Evolutionary conservation across 495 filamentous ascomycete species (phyloP).

Genomic region (Aspergillus indologenus): DNA sequence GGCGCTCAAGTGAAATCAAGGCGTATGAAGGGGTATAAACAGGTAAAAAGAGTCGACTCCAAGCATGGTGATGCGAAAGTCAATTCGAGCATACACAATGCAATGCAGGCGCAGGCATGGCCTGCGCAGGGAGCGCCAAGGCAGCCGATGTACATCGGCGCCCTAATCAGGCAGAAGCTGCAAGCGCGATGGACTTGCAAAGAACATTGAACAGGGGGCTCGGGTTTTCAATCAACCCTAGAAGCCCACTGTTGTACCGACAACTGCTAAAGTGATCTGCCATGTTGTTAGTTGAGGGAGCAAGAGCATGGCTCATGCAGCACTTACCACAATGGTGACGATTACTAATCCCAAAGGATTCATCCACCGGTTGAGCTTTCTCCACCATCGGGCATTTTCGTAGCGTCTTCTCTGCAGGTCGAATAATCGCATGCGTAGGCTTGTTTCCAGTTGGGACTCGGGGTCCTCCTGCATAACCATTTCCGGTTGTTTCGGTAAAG

Average conservation of each 20-base stretch:
- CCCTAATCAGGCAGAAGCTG: not conserved
- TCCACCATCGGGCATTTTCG: constrained; percentile 89
- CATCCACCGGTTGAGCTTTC: constrained; percentile 86
- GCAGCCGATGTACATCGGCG: not conserved
- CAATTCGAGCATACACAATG: constrained; percentile 1
- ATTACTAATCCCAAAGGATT: constrained; percentile 73
- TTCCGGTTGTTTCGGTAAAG: constrained; percentile 60
- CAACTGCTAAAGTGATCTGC: constrained; percentile 56
- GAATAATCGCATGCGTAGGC: constrained; percentile 43
- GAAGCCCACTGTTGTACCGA: constrained; percentile 50
- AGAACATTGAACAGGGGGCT: not conserved
- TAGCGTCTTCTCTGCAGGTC: constrained; percentile 60
- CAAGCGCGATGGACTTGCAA: not conserved
- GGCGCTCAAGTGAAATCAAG: constrained; percentile 2
- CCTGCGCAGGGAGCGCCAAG: not conserved
- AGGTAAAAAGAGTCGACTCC: constrained; percentile 4
- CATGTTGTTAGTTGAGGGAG: constrained; percentile 14
- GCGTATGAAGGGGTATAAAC: constrained; percentile 6
- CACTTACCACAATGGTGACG: constrained; percentile 68
- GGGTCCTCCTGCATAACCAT: constrained; percentile 26
- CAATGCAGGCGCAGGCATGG: constrained; percentile 3
- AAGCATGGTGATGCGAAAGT: not conserved
- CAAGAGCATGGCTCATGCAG: not conserved
- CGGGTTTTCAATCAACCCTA: constrained; percentile 13
- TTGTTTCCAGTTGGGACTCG: constrained; percentile 38